Base-by-base conservation (phyloP, 768 basidiomycete species). In the Phanerodontia chrysosporium region DNA sequence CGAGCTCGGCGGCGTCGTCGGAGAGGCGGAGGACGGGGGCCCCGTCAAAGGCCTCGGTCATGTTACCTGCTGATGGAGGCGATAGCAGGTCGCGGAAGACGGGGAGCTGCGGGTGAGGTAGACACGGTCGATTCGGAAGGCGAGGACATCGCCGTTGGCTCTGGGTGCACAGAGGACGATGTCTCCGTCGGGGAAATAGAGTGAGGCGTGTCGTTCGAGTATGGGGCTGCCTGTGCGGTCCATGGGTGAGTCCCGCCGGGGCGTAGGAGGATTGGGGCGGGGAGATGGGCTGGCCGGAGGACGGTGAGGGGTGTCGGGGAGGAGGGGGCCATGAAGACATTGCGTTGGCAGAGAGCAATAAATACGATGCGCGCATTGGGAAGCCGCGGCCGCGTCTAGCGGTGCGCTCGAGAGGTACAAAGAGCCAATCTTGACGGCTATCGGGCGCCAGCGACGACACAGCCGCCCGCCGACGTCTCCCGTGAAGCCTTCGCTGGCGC, bases 81-180 rank as follows among this genome's bases (percentile, higher is more conserved):
- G 56, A 49, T 27, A 63, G 46, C 55, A 63, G 57, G 30, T 60
- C 62, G n/a, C 44, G 32, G 55, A 63, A 60, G 45, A 63, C 55
- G 16, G 62, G 48, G 62, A 63, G 52, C 57, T 39, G 27, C 59
- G 53, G 4, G 55, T 25, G 48, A 63, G 55, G 28, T 63, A 45
- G 29, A 60, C 51, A 22, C 44, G 39, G 52, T 63, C 61, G 52
- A 63, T 61, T 27, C 62, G 62, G 25, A 58, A 59, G 14, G 32
- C 45, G 46, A 39, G 58, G 22, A 39, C 10, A 8, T 8, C 32
- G 54, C 36, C 49, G 44, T 25, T 22, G 10, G 29, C 42, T n/a
- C 16, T 30, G 18, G 58, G 24, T 24, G 49, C 30, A 32, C 56
- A 57, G 35, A 63, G 49, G 30, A 64, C 51, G 51, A 60, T 53